These are phyloP conservation scores for Rosa persica DNA, from an alignment of 306 rosid genomes.

Conservation along the genomic window DNA sequence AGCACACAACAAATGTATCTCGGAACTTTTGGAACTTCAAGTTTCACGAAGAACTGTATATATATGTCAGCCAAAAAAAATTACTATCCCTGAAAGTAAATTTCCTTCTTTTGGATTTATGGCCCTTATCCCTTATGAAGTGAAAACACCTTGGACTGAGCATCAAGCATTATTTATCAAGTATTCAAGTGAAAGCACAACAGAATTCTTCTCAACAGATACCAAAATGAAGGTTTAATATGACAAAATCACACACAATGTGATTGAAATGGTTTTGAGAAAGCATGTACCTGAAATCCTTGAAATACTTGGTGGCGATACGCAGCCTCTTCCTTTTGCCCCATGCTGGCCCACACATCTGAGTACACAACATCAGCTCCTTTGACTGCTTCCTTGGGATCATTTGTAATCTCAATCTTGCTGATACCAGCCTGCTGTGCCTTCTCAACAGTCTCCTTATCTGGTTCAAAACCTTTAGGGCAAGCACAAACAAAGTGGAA, in stretches of 20 bases:
- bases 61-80: neutral
- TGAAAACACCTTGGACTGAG: neutral
- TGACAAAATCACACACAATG: neutral
- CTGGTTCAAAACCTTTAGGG: conserved; percentile 94
- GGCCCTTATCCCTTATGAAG: neutral
- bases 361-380: conserved; percentile 93
- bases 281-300: conserved; percentile 75
- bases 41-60: neutral
- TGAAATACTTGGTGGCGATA: conserved; percentile 67
- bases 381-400: conserved; percentile 89
- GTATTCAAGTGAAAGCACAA: neutral
- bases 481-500: conserved; percentile 94
- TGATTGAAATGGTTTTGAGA: neutral
- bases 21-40: neutral
- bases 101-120: neutral
- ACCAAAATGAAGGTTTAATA: neutral
- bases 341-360: conserved; percentile 99
- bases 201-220: neutral
- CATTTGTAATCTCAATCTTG: conserved; percentile 87
- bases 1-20: neutral
- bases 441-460: conserved; percentile 69
- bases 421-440: conserved; percentile 84
- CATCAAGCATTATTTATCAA: neutral
- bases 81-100: neutral
- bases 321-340: conserved; percentile 97